Base-by-base conservation (phyloP, 2,329 filamentous ascomycete genomes). In the Microcyclosporella mali region DNA sequence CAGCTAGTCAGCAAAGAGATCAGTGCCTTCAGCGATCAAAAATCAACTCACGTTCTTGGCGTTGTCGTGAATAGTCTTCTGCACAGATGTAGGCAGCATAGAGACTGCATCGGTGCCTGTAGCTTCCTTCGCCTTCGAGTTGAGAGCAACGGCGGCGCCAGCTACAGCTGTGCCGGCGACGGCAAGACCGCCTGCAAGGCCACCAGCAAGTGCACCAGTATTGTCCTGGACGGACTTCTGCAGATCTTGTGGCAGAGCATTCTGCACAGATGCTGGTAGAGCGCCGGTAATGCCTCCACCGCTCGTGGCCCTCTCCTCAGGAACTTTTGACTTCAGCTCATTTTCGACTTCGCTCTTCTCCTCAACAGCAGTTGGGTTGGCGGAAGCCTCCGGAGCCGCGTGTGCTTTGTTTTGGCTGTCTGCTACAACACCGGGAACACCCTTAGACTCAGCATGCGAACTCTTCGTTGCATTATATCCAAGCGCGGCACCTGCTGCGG, bases 341-440 rank as follows among this genome's bases (percentile, higher is more conserved):
- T 78, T 70, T 69, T 88, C 84, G 3, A 88, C 73, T 45, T 74
- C 71, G 44, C 76, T 78, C 76, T 88, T 88, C 56, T 85, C 84
- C 53, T 73, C 64, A 7, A 88, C 82, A 57, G 84, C 82, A 32
- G 75, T 71, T 21, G 78, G 67, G 45, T 79, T 71, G 29, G 74
- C 81, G 53, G 81, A 81, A 9, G 85, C 83, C 61, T 87, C 84
- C 8, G 58, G 78, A 6, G 72, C 68, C 33, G 73, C 70, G 40
- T 77, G 66, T 15, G 83, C 82, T 60, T 81, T 75, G 53, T 80
- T 71, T 59, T 88, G 83, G 67, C 82, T 86, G 57, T 87, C 78
- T 59, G 77, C 81, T 39, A 88, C 84, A 32, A 82, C 65, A 49
- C 78, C 75, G 21, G 81, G 81, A 14, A 77, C 75, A 33, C 58